Base-by-base conservation (phyloP, 768 basidiomycete genomes). In the Pulveroboletus sp. region DNA sequence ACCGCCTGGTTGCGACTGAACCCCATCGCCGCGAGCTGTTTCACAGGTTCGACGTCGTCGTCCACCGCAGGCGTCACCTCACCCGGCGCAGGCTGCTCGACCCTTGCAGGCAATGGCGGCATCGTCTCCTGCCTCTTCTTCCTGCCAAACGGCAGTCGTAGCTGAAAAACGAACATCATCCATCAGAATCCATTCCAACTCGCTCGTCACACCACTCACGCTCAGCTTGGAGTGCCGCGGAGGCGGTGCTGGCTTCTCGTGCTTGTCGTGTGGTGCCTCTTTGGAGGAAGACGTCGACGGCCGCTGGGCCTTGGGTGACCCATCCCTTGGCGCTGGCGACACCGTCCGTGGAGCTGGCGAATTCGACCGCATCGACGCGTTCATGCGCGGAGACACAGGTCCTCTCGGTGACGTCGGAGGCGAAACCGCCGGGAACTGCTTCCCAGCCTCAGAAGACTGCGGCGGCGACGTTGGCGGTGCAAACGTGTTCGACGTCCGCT, bases 1-100 rank as follows among this genome's bases (percentile, higher is more conserved):
- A 97, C 80, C 0, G 91, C 89, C 63, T 93, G 84, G 14, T 73
- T 67, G 35, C 94, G 80, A 53, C 79, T 84, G 74, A 98, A 97
- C 22, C 95, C 95, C 93, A 97, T 96, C 17, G 77, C 79, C 40
- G 82, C 83, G 34, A 98, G 72, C 62, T 87, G 83, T 61, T 83
- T 88, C 19, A 93, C 86, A 2, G 83, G 72, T 53, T 84, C 82
- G 12, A 83, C 81, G 50, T 93, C 88, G 54, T 87, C 87, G 24
- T 82, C 83, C 12, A 74, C 73, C 12, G 77, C 77, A 1, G 85
- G 80, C 2, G 83, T 78, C 10, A 4, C 31, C 31, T 57, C 53
- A 5, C 60, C 66, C 1, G 70, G 64, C 54, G 80, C 78, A 23
- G 70, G 65, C 20, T 79, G 75, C 36, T 75, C 69, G 6, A 71